Evolutionary conservation across 768 basidiomycete genomes (phyloP), one percentile per base, ranked within the genome.

Genomic region (Pleurotus salmoneostramineus): DNA sequence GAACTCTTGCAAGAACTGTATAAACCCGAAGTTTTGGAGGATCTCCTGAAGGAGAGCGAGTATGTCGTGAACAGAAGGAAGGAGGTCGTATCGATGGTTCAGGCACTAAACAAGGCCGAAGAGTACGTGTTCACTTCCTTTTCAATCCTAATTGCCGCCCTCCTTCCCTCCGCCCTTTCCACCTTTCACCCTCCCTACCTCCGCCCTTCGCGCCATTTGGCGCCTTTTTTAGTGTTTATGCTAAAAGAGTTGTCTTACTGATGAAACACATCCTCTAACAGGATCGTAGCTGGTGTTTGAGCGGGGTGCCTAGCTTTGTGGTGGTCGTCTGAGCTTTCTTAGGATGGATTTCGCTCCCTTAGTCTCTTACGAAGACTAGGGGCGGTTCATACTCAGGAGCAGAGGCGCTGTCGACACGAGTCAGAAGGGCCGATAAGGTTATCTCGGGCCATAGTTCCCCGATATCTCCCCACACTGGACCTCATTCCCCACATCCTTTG

Each of bases 1-100:
- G 95, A 97, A 72, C 81, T 99, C 42, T 74, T 99, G 54, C 93
- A 97, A 69, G 92, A 98, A 76, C 81, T 99, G 27, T 99, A 99
- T 80, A 96, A 97, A 72, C 88, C 95, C 11, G 96, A 98, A 10
- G 93, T 97, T 12, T 80, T 99, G 34, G 93, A 96, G 48, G 96
- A 98, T 51, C 74, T 98, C 60, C 78, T 98, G 68, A 98, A 98
- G 77, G 96, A 93, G 80, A 92, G 89, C 63, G 95, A 97, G 68
- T 88, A 79, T 62, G 90, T 96, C 60, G 89, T 95, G 48, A 86
- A 76, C 71, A 84, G 95, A 67, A 84, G 96, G 74, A 95, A 95
- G 77, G 97, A 99, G 76, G 91, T 95, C 61, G 83, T 91, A 63
- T 80, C 85, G 65, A 97, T 98, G 94, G 87, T 98, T 55, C 79